Conservation (phyloP, 192 early-diverging fungal genomes). For the Borealophlyctis nickersoniae region DNA sequence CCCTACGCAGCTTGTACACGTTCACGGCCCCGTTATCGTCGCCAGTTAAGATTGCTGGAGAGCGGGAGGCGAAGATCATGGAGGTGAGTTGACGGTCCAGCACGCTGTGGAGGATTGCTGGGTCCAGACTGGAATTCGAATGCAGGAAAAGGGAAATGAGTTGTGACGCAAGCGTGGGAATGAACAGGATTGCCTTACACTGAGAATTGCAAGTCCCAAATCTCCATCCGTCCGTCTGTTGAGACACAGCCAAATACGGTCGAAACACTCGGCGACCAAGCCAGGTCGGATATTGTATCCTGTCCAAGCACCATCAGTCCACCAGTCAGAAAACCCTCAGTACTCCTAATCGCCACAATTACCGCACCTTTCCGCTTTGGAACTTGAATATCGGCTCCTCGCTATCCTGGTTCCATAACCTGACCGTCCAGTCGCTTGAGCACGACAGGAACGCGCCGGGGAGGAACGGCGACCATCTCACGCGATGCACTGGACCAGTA, state of each 20-base stretch:
- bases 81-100: conserved; percentile 54
- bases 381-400: conserved; percentile 53
- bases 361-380: conserved; percentile 50
- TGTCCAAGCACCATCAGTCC: conserved; percentile 7
- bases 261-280: conserved; percentile 49
- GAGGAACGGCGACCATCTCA: conserved; percentile 56
- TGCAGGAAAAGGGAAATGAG: neutral
- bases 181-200: conserved; percentile 36
- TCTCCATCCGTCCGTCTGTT: conserved; percentile 55
- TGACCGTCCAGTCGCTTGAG: conserved; percentile 54
- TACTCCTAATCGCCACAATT: neutral
- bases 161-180: neutral
- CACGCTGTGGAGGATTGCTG: conserved; percentile 53
- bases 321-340: neutral
- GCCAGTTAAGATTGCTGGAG: conserved; percentile 52
- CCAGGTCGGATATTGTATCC: conserved; percentile 55
- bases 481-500: conserved; percentile 53
- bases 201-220: conserved; percentile 58
- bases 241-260: conserved; percentile 58
- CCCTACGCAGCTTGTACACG: conserved; percentile 52
- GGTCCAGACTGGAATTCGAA: conserved; percentile 43
- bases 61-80: conserved; percentile 46
- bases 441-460: conserved; percentile 46
- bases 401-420: conserved; percentile 53
- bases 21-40: conserved; percentile 58